A percentile compares a stretch with the other conserved stretches of the same genome.
phyloP scores from a whole-genome alignment of 2,329 filamentous ascomycete genomes.

The Pseudocercospora musae region DNA sequence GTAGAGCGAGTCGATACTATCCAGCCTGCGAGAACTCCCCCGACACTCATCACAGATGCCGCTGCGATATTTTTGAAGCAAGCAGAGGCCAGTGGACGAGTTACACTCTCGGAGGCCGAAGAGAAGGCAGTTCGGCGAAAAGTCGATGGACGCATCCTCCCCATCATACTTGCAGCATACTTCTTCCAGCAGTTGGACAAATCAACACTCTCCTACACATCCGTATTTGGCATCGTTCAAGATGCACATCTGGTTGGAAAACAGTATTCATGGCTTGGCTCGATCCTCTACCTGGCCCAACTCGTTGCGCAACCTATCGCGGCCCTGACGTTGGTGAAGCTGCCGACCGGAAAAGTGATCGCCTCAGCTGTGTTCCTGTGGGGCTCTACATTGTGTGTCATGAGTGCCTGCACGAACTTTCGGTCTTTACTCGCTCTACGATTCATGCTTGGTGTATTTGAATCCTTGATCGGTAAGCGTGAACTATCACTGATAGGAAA shows the following conservation, averaged over 20 bases:
- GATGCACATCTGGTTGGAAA: slow-evolving; percentile 57
- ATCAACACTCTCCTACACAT: slow-evolving; percentile 56
- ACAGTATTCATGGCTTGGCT: slow-evolving; percentile 52
- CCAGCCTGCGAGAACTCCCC: neutral
- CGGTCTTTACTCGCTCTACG: slow-evolving; percentile 29
- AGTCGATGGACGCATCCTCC: slow-evolving; percentile 52
- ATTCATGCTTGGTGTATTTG: slow-evolving; percentile 56
- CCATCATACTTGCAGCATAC: slow-evolving; percentile 57
- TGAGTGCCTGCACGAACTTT: slow-evolving; percentile 8
- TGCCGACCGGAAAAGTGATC: slow-evolving; percentile 49
- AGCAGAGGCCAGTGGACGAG: slow-evolving; percentile 11
- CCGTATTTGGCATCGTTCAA: slow-evolving; percentile 59
- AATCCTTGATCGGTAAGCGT: slow-evolving; percentile 33
- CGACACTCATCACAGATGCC: neutral
- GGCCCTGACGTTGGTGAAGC: slow-evolving; percentile 49
- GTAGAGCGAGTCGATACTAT: neutral
- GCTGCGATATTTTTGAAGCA: slow-evolving; percentile 6
- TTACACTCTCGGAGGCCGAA: slow-evolving; percentile 50
- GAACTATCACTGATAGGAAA: neutral
- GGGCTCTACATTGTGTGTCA: slow-evolving; percentile 35
- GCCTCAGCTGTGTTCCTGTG: slow-evolving; percentile 43
- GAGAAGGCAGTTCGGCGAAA: slow-evolving; percentile 50
- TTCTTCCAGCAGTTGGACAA: slow-evolving; percentile 63
- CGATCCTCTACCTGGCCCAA: slow-evolving; percentile 53
- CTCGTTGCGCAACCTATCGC: slow-evolving; percentile 52